Base-by-base conservation (phyloP, 768 basidiomycete species). In the Pleurotus pulmonarius region DNA sequence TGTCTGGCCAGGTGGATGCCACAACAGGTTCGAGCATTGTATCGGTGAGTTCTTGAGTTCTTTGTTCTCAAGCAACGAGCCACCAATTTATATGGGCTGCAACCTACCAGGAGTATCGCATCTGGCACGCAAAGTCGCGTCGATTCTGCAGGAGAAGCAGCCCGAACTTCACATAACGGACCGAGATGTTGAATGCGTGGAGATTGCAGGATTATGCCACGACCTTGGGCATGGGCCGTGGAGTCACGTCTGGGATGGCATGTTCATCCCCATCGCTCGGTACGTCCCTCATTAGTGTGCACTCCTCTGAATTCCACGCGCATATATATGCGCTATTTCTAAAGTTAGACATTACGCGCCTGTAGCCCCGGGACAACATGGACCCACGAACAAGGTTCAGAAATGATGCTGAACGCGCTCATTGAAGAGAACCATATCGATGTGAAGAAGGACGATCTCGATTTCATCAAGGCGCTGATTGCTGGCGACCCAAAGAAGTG, bases 181-280 rank as follows among this genome's bases (percentile, higher is more conserved):
- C 44, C 78, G 89, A 16, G 90, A 94, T 57, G 75, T 92, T 26
- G 75, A 77, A 49, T 93, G 92, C 57, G 85, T 93, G 15, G 86
- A 88, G 57, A 73, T 93, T 20, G 91, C 91, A 0, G 92, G 90
- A 0, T 73, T 92, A 2, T 92, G 90, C 56, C 92, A 93, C 61
- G 91, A 93, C 67, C 80, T 93, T 3, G 91, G 90, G 0, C 91
- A 92, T 63, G 92, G 92, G 0, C 91, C 91, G 0, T 92, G 88
- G 85, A 87, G 84, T 57, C 92, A 94, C 66, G 86, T 93, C 6
- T 94, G 88, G 86, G 91, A 94, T 60, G 70, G 73, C 5, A 64
- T 74, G 52, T 92, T 90, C 67, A 90, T 94, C 51, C 89, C 89
- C 0, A 56, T 63, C 3, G 84, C 82, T 1, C 59, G 83, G 90